Evolutionary conservation across 768 basidiomycete species (phyloP), one percentile per base, ranked within the genome.

Genomic region (Lentinula detonsa): DNA sequence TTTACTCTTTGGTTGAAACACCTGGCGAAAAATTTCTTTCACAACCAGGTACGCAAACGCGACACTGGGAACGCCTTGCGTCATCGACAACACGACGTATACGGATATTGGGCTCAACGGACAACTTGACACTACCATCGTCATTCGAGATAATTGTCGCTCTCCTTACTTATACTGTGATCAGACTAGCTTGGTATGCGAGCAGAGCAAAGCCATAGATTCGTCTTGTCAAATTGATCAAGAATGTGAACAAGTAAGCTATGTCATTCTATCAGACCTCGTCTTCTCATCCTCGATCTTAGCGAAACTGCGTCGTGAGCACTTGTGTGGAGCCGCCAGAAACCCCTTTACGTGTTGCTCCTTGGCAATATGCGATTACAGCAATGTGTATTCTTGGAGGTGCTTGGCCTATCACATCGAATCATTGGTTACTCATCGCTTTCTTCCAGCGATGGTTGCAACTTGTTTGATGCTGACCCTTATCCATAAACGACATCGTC

Each of bases 61-160:
- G 16, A 78, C 81, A 0, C 66, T 84, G 4, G 81, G 80, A 6
- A 73, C 78, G 37, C 66, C 76, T 13, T 91, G 88, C 67, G 65
- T 80, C 3, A 71, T 74, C 10, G 84, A 86, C 61, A 81, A 80
- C 65, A 80, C 76, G 7, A 77, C 78, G 1, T 86, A 85, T 65
- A 73, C 79, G 57, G 80, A 79, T 53, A 73, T 76, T 57, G 77
- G 75, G 4, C 71, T 74, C 21, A 71, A 72, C 39, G 74, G 71
- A 16, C 67, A 73, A 37, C 73, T 77, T 61, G 77, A 77, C 67
- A 75, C 74, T 16, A 81, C 78, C 64, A 76, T 79, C 59, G 74
- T 88, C n/a, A 77, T 79, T 28, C 74, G 86, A 56, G 77, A 81
- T 66, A 86, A 88, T 68, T 89, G 87, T 68, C 75, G 73, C 13